A percentile compares a stretch with the other conserved stretches of the same genome.
phyloP scores from a whole-genome alignment of 257 asterid genomes.

The Schizonepeta tenuifolia region DNA sequence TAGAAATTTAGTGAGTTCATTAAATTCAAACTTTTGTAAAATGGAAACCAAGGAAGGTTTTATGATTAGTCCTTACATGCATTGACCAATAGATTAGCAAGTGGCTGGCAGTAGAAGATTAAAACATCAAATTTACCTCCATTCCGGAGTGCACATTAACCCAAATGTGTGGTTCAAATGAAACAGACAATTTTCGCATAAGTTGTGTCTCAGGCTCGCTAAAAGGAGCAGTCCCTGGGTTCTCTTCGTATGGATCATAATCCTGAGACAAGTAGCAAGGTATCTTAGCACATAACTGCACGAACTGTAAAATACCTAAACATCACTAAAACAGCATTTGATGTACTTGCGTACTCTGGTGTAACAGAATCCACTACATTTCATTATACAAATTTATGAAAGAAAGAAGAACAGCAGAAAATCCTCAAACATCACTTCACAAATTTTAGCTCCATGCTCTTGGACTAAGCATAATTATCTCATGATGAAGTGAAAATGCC shows the following conservation, averaged over 20 bases:
- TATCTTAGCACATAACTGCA: constrained; percentile 29
- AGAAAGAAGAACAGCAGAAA: not conserved
- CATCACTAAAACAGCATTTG: constrained; percentile 8
- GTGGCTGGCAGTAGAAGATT: constrained; percentile 27
- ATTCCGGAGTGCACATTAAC: constrained; percentile 99
- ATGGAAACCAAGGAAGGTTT: not conserved
- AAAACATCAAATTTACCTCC: constrained; percentile 66
- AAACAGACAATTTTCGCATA: constrained; percentile 75
- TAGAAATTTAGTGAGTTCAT: not conserved
- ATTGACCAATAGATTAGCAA: constrained; percentile 1
- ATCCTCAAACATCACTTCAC: constrained; percentile 22
- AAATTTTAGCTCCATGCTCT: constrained; percentile 9
- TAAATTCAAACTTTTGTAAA: not conserved
- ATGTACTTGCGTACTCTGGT: constrained; percentile 1
- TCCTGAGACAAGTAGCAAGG: constrained; percentile 57
- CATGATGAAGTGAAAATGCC: constrained; percentile 20
- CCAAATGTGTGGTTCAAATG: constrained; percentile 98
- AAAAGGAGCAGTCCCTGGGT: constrained; percentile 89
- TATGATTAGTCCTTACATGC: not conserved
- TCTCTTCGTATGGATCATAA: constrained; percentile 96
- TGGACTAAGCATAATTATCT: constrained; percentile 16
- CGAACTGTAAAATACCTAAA: constrained; percentile 4
- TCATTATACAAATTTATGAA: constrained; percentile 3
- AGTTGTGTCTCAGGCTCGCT: constrained; percentile 97
- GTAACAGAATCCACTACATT: not conserved